phyloP scores from a whole-genome alignment of 768 basidiomycete species.

The Dentipellis fragilis region DNA sequence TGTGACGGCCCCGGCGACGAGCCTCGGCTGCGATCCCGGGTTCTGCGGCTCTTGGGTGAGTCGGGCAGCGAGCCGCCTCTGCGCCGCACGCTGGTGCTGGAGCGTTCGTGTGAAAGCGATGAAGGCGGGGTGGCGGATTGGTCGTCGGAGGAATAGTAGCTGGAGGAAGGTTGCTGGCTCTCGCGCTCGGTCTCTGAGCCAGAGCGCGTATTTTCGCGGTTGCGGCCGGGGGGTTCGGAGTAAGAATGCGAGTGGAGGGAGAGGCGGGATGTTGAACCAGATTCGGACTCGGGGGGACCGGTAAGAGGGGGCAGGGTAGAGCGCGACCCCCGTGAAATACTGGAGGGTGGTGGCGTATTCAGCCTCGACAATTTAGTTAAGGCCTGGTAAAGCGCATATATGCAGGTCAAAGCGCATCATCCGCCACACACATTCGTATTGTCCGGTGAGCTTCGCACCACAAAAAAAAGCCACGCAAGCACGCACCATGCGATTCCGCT shows the following conservation, averaged over 20 bases:
- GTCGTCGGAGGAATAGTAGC: conserved; percentile 27
- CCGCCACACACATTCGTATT: not conserved
- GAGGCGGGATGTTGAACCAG: conserved; percentile 20
- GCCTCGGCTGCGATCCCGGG: conserved; percentile 14
- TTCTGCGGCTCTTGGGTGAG: conserved; percentile 27
- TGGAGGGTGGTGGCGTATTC: conserved; percentile 42
- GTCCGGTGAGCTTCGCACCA: not conserved
- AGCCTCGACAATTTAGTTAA: conserved; percentile 48
- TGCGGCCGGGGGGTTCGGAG: conserved; percentile 13
- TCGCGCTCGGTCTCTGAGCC: conserved; percentile 83
- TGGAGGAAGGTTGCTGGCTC: conserved; percentile 22
- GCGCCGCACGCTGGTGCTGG: conserved; percentile 21
- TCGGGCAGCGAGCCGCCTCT: conserved; percentile 40
- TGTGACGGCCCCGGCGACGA: conserved; percentile 30
- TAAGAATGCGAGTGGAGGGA: conserved; percentile 24
- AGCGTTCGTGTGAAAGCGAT: conserved; percentile 12
- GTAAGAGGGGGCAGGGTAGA: conserved; percentile 21
- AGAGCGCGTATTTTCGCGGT: conserved; percentile 29
- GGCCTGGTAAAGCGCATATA: conserved; percentile 6
- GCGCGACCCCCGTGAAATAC: conserved; percentile 26
- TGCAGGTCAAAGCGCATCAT: not conserved
- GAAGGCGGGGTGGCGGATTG: conserved; percentile 28
- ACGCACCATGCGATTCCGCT: conserved; percentile 66
- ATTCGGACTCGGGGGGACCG: conserved; percentile 24
- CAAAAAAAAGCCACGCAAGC: conserved; percentile 7